phyloP scores from a whole-genome alignment of 495 filamentous ascomycete genomes.

The Penicillium goetzii region DNA sequence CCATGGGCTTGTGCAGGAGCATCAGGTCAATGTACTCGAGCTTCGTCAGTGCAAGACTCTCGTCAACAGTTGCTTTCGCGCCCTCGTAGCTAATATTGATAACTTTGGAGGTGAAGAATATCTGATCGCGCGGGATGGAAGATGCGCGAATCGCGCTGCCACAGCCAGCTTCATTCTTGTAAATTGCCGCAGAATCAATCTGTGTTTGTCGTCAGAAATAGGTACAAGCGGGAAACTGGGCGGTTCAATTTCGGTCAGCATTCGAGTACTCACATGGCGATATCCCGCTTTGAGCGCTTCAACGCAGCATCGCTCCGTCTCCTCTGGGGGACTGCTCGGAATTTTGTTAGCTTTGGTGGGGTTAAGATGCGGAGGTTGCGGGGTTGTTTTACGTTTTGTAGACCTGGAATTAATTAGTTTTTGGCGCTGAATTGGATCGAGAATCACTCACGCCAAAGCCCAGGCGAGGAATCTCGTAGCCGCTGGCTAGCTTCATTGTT shows the following conservation, averaged over 20 bases:
- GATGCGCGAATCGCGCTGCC: conserved; percentile 57
- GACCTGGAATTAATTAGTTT: conserved; percentile 50
- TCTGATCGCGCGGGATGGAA: conserved; percentile 56
- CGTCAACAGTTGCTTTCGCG: conserved; percentile 58
- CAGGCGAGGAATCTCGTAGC: conserved; percentile 69
- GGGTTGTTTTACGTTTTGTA: conserved; percentile 63
- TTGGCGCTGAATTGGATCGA: neutral
- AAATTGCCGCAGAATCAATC: conserved; percentile 68
- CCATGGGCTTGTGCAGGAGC: conserved; percentile 67
- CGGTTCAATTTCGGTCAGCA: neutral
- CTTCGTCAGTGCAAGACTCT: conserved; percentile 56
- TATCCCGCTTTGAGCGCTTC: conserved; percentile 69
- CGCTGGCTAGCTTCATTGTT: conserved; percentile 67
- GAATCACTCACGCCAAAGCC: conserved; percentile 63
- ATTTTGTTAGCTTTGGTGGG: conserved; percentile 7
- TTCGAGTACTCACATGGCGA: conserved; percentile 55
- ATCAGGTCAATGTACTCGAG: conserved; percentile 69
- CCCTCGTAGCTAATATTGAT: conserved; percentile 58
- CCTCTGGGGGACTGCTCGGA: conserved; percentile 13
- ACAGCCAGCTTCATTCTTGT: conserved; percentile 63
- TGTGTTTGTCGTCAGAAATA: conserved; percentile 1
- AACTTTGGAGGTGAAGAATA: conserved; percentile 73
- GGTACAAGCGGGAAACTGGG: neutral
- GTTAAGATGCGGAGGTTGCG: neutral
- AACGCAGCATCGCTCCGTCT: conserved; percentile 24